Evolutionary conservation across 768 basidiomycete species (phyloP).

Genomic region (Trametes meyenii): DNA sequence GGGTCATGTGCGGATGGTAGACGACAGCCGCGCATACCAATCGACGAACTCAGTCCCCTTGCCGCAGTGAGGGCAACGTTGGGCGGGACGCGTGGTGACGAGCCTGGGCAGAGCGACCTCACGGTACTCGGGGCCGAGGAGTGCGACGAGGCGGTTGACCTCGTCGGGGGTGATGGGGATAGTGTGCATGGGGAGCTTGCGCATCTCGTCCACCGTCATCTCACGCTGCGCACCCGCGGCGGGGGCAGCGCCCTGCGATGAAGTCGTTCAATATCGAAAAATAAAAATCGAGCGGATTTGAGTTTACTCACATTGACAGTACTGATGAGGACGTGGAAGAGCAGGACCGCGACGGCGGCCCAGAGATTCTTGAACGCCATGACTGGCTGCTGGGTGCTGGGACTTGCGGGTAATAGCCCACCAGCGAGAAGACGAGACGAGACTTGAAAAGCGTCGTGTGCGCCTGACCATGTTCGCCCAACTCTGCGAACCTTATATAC

Average conservation of each 20-base stretch:
- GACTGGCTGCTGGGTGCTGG: neutral
- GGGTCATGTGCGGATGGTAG: neutral
- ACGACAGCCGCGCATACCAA: constrained; percentile 1
- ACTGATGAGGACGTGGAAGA: neutral
- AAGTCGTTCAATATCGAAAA: neutral
- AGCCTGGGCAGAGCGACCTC: constrained; percentile 3
- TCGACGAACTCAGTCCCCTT: constrained; percentile 25
- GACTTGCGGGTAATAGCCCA: no score
- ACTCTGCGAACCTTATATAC: no score
- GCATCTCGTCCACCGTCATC: neutral
- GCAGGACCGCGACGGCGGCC: neutral
- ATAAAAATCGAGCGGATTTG: neutral
- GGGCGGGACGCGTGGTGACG: constrained; percentile 8
- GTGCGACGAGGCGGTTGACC: constrained; percentile 4
- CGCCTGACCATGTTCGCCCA: no score
- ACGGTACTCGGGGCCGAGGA: constrained; percentile 18
- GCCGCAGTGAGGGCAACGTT: constrained; percentile 12
- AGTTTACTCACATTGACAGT: neutral
- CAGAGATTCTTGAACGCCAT: neutral
- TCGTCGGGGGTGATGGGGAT: constrained; percentile 17
- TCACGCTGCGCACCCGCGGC: neutral
- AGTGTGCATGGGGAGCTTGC: neutral
- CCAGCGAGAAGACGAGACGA: no score
- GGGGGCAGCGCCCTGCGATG: no score
- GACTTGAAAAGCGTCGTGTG: no score